phyloP scores from a whole-genome alignment of 805 yeast species.

The Candida fluviatilis region DNA sequence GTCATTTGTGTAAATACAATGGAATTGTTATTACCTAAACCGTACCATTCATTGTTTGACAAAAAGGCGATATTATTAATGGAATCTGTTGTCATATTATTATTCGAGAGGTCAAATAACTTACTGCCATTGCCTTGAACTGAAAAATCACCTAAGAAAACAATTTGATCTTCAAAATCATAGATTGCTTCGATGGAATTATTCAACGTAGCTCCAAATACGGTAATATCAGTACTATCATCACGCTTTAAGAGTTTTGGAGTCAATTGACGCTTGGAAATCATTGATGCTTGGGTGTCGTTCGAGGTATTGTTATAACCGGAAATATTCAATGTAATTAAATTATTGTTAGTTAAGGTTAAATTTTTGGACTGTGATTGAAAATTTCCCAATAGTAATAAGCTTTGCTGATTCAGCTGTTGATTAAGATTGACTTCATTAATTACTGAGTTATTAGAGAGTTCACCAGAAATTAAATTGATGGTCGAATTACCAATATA shows the following conservation, averaged over 20 bases:
- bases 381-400: slow-evolving; percentile 48
- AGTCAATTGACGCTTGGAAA: slow-evolving; percentile 9
- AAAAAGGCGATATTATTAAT: slow-evolving; percentile 37
- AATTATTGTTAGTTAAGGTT: slow-evolving; percentile 22
- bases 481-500: slow-evolving; percentile 40
- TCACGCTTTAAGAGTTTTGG: slow-evolving; percentile 14
- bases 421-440: slow-evolving; percentile 24
- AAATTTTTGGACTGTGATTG: slow-evolving; percentile 29
- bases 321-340: slow-evolving; percentile 23
- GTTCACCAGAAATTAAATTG: slow-evolving; percentile 29
- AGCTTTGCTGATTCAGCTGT: slow-evolving; percentile 21
- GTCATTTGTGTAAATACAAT: slow-evolving; percentile 24
- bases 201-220: slow-evolving; percentile 31
- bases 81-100: slow-evolving; percentile 18
- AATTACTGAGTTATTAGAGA: slow-evolving; percentile 31
- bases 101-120: slow-evolving; percentile 23
- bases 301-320: slow-evolving; percentile 31
- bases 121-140: slow-evolving; percentile 25
- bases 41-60: slow-evolving; percentile 36
- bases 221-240: slow-evolving; percentile 5
- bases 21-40: slow-evolving; percentile 33
- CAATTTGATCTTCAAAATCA: slow-evolving; percentile 15
- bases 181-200: slow-evolving; percentile 21
- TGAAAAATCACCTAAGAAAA: slow-evolving; percentile 31
- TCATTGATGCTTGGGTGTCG: slow-evolving; percentile 16